These are phyloP conservation scores for Coniochaeta prunicola DNA, from an alignment of 2,329 filamentous ascomycete genomes.

Conservation along the genomic window DNA sequence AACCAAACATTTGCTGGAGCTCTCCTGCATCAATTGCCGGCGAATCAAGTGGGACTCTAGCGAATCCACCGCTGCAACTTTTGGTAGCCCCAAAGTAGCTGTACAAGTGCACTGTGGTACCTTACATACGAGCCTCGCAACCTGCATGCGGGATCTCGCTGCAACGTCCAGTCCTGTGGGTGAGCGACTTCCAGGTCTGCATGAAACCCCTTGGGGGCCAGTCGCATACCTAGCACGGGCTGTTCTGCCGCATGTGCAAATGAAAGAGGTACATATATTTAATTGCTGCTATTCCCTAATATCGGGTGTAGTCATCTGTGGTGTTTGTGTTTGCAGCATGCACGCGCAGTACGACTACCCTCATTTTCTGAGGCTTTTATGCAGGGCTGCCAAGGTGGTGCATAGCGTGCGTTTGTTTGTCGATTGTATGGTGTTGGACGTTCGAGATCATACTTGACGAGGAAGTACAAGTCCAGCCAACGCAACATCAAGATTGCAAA, in stretches of 20 bases:
- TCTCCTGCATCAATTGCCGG: slow-evolving; percentile 8
- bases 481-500: too few relatives aligned
- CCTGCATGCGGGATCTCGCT: background rate
- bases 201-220: background rate
- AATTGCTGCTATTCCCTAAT: too few relatives aligned
- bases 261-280: background rate
- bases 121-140: background rate
- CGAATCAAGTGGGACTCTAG: slow-evolving; percentile 15
- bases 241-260: background rate
- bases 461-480: too few relatives aligned
- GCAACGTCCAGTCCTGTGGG: background rate
- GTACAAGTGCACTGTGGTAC: background rate
- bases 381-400: too few relatives aligned
- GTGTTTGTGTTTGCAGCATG: too few relatives aligned
- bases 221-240: background rate
- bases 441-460: too few relatives aligned
- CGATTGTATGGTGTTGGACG: too few relatives aligned
- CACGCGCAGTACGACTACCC: too few relatives aligned
- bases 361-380: too few relatives aligned
- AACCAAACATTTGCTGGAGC: slow-evolving; percentile 7
- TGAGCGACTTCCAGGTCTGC: background rate
- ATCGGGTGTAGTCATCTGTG: too few relatives aligned
- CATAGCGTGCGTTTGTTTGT: too few relatives aligned
- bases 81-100: background rate
- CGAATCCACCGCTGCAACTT: slow-evolving; percentile 9